These are phyloP conservation scores for Dactylellina drechsleri DNA, from an alignment of 2,329 filamentous ascomycete genomes.

Conservation along the genomic window DNA sequence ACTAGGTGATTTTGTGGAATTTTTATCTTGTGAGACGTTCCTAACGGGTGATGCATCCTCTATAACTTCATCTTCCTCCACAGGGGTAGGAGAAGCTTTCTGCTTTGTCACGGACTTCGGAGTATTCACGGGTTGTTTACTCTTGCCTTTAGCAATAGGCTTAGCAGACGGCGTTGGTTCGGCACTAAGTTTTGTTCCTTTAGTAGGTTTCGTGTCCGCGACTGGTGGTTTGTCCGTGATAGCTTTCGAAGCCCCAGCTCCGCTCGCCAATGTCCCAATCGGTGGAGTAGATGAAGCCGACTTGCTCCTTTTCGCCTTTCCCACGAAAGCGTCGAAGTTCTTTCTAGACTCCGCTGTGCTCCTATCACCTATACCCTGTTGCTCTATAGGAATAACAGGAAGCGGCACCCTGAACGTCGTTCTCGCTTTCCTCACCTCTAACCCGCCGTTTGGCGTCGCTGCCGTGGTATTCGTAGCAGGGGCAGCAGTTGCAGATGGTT, in stretches of 20 bases:
- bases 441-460: neutral
- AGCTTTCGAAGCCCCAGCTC: neutral
- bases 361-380: conserved; percentile 32
- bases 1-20: conserved; percentile 14
- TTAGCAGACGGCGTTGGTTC: neutral
- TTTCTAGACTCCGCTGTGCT: conserved; percentile 37
- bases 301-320: conserved; percentile 19
- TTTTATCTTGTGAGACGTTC: conserved; percentile 4
- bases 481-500: neutral
- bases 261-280: conserved; percentile 7
- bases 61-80: conserved; percentile 31
- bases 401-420: conserved; percentile 44
- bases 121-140: neutral
- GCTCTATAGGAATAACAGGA: conserved; percentile 34
- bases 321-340: conserved; percentile 29
- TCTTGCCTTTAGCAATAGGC: neutral
- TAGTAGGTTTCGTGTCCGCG: neutral
- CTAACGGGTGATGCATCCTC: conserved; percentile 38
- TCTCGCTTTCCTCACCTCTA: conserved; percentile 29
- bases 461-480: neutral
- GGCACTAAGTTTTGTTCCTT: neutral
- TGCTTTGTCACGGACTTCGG: neutral
- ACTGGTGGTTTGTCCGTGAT: conserved; percentile 7
- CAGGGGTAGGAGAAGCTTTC: conserved; percentile 13
- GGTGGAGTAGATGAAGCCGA: conserved; percentile 38